A percentile compares a stretch with the other conserved stretches of the same genome.
These are phyloP conservation scores for Tolypocladium ovalisporum DNA, from an alignment of 2,329 filamentous ascomycete genomes.

Conservation along the genomic window DNA sequence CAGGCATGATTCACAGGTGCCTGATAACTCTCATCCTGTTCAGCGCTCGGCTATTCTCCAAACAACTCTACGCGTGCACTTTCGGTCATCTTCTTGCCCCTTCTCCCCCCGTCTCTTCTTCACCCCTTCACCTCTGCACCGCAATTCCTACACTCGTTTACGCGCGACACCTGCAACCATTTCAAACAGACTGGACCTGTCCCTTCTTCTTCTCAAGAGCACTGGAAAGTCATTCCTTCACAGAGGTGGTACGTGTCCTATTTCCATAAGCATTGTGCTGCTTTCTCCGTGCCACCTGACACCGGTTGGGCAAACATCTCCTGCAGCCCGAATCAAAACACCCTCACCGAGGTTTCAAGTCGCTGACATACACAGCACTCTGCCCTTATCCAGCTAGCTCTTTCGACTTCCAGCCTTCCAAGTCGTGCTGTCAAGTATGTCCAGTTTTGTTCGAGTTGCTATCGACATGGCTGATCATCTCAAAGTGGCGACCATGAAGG, in stretches of 20 bases:
- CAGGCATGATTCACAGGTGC: background rate
- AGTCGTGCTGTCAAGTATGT: conserved; percentile 6
- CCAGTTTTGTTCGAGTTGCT: background rate
- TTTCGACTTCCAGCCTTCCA: conserved; percentile 3
- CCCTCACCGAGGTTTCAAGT: background rate
- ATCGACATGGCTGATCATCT: conserved; percentile 7
- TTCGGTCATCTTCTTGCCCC: background rate
- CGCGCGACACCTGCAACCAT: background rate
- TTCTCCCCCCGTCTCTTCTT: background rate
- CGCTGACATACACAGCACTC: background rate
- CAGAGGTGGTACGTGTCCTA: background rate
- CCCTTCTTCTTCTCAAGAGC: background rate
- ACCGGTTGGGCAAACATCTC: background rate
- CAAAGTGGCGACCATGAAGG: conserved; percentile 16
- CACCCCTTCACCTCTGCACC: background rate
- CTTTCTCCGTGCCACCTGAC: background rate
- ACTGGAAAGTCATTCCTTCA: background rate
- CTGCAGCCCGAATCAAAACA: background rate
- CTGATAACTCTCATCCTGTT: background rate
- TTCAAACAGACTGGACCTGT: background rate
- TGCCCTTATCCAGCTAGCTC: background rate
- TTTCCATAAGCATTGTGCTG: background rate
- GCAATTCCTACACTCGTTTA: conserved; percentile 2
- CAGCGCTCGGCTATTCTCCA: background rate
- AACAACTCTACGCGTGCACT: background rate